These are phyloP conservation scores for Cetradonia linearis DNA, from an alignment of 495 filamentous ascomycete species.

Conservation along the genomic window DNA sequence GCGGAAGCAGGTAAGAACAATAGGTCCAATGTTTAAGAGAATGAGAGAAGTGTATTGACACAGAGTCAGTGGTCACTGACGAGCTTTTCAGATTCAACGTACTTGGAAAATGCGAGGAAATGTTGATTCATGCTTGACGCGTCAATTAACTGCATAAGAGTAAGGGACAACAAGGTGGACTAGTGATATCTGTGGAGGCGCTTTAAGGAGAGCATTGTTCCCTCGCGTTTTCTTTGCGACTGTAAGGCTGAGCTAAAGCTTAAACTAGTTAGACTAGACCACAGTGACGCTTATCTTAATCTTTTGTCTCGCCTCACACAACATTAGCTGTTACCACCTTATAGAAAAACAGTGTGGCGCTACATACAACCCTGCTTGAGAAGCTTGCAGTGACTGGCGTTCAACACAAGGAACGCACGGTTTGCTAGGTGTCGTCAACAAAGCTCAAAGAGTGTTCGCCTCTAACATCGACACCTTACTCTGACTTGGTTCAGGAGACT, in stretches of 20 bases:
- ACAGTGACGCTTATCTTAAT: not conserved
- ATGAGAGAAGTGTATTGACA: not conserved
- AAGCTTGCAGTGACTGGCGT: not conserved
- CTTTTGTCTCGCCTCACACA: not conserved
- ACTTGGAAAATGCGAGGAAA: not conserved
- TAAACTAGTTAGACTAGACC: not conserved
- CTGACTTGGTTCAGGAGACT: not conserved
- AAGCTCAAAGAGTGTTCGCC: not conserved
- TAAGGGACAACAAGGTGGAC: no score
- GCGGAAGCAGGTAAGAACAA: constrained; percentile 18
- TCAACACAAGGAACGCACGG: not conserved
- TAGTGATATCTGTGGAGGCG: not conserved
- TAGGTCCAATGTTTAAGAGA: no score
- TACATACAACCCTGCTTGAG: not conserved
- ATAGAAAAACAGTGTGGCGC: not conserved
- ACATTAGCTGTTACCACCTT: not conserved
- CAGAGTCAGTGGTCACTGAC: not conserved
- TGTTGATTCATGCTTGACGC: not conserved
- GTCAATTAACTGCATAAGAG: not conserved
- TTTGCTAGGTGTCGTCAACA: not conserved
- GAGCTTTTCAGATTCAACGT: not conserved
- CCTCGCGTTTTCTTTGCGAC: not conserved
- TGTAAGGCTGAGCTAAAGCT: not conserved
- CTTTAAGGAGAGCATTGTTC: not conserved
- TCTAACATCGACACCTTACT: not conserved